Conservation (phyloP, 2,329 filamentous ascomycete species). For the Gnomoniopsis sp. region DNA sequence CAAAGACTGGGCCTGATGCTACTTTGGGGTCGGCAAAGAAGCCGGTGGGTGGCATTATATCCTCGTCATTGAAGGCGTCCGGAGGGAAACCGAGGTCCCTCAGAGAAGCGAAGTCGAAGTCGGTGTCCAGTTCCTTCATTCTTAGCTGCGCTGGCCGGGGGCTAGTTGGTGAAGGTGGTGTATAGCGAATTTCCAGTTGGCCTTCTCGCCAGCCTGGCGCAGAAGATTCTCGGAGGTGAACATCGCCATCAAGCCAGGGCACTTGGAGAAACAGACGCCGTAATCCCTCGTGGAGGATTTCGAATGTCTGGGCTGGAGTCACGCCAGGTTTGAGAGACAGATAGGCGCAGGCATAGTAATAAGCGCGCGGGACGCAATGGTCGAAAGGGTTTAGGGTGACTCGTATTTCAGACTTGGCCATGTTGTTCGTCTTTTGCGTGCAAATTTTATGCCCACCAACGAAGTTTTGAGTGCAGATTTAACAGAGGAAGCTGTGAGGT, state of each 20-base stretch:
- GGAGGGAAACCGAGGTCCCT: constrained; percentile 20
- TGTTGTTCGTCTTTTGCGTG: no score
- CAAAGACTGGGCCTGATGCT: no score
- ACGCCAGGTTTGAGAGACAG: no score
- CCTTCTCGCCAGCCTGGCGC: constrained; percentile 19
- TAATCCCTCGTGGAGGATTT: constrained; percentile 12
- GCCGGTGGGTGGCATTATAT: constrained; percentile 11
- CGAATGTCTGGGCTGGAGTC: constrained; percentile 15
- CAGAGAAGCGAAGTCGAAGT: constrained; percentile 14
- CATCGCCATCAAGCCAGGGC: constrained; percentile 21
- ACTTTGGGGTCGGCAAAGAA: constrained; percentile 8
- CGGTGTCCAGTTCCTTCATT: constrained; percentile 31
- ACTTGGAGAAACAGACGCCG: constrained; percentile 11
- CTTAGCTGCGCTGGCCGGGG: constrained; percentile 30
- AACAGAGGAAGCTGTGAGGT: no score
- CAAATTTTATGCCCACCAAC: no score
- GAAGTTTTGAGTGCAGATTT: no score
- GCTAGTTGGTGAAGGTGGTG: background rate
- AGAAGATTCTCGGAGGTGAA: constrained; percentile 1
- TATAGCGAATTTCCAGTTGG: constrained; percentile 21
- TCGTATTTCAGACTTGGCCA: no score
- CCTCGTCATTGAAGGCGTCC: constrained; percentile 16
- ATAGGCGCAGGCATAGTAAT: no score
- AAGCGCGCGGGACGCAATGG: no score
- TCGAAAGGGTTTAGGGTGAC: no score